Conservation (phyloP, 2,329 filamentous ascomycete species). For the Didymella keratinophila region DNA sequence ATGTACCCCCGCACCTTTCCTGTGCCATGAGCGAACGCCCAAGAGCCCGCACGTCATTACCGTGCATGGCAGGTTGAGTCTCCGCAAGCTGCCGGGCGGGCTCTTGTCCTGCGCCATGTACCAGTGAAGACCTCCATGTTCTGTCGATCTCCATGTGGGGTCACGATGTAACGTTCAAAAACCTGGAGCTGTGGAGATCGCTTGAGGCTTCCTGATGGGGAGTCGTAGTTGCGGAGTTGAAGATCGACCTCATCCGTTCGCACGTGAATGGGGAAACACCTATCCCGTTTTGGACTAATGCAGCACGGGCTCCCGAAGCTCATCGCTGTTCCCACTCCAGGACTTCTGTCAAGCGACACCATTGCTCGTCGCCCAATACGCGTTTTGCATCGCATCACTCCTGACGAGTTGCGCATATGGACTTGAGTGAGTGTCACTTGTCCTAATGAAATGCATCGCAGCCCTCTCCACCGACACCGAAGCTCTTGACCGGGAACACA, state of each 20-base stretch:
- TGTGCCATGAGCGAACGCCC: background rate
- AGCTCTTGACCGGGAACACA: background rate
- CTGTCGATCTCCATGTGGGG: constrained; percentile 9
- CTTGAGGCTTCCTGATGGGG: background rate
- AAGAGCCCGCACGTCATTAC: constrained; percentile 1
- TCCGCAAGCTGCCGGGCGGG: background rate
- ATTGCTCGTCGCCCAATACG: background rate
- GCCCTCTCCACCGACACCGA: background rate
- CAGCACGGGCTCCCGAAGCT: background rate
- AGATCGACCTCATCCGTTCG: constrained; percentile 1
- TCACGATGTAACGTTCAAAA: background rate
- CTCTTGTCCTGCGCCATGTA: background rate
- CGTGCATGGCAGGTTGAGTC: background rate
- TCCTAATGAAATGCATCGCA: background rate
- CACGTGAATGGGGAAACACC: background rate
- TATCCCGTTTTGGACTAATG: constrained; percentile 6
- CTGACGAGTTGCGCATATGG: background rate
- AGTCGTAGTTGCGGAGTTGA: constrained; percentile 1
- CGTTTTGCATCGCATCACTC: background rate
- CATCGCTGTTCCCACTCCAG: background rate
- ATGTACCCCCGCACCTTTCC: background rate
- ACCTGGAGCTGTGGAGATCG: constrained; percentile 5
- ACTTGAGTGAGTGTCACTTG: background rate
- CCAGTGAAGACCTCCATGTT: background rate
- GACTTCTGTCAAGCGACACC: background rate